Evolutionary conservation across 768 basidiomycete species (phyloP), one percentile per base, ranked within the genome.

Genomic region (Xerocomus brunneocitrinus): DNA sequence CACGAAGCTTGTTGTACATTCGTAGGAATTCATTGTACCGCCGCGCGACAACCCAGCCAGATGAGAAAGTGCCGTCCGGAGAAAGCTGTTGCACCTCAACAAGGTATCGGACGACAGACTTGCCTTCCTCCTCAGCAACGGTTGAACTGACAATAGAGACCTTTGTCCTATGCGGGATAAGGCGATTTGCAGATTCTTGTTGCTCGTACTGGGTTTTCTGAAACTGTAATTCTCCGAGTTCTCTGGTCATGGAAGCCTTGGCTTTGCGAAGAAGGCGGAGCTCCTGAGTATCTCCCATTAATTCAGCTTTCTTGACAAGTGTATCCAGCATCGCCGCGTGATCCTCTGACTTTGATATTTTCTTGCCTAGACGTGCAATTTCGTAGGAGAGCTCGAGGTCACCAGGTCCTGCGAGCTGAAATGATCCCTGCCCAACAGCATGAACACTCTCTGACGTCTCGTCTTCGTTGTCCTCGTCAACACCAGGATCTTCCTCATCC

Each of bases 1-100:
- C 97, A 54, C 84, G 81, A 47, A 99, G 72, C 54, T 86, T 85
- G 63, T 84, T 87, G 65, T 97, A 90, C 79, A 98, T 86, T 50
- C 80, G 85, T 57, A 88, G 79, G 67, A 99, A 99, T 65, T 98
- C 95, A 68, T 94, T 97, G 71, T 97, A 99, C 55, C 97, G 76
- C 58, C 95, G 76, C 8, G 93, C 90, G 7, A 98, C 85, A 31
- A 94, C 86, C 97, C 97, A 99, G 0, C 91, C 92, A 0, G 89
- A 88, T 3, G 83, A 75, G 66, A 89, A 85, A 38, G 77, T 81
- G 8, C 89, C 91, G 62, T 95, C 90, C 0, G 72, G 70, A n/a
- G 80, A 85, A 30, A 91, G 75, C 58, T 97, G 95, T 65, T 92
- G 91, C 3, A 99, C 84, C 70, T 97, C 91, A 42, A 98, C 78